These are phyloP conservation scores for Earliella scabrosa DNA, from an alignment of 1,284 basidiomycete genomes.

Conservation along the genomic window DNA sequence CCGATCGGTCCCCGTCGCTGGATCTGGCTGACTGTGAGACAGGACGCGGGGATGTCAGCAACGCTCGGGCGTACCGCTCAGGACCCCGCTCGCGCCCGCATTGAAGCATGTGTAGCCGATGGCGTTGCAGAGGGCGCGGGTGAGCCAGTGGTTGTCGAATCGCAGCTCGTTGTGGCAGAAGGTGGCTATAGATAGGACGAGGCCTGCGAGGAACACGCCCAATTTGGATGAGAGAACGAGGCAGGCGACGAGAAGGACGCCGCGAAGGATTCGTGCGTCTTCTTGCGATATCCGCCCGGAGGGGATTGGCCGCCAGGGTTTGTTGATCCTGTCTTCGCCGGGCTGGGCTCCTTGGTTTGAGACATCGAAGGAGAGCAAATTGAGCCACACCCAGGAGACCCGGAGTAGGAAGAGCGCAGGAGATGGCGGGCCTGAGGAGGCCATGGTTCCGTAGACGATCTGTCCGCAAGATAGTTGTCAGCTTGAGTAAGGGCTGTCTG, in stretches of 20 bases:
- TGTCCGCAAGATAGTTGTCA: too few relatives aligned
- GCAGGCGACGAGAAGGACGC: slow-evolving; percentile 39
- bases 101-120: slow-evolving; percentile 34
- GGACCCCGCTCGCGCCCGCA: slow-evolving; percentile 21
- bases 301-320: slow-evolving; percentile 49
- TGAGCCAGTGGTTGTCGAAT: slow-evolving; percentile 38
- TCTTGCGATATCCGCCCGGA: slow-evolving; percentile 41
- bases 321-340: slow-evolving; percentile 47
- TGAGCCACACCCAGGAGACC: slow-evolving; percentile 46
- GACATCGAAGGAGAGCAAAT: slow-evolving; percentile 46
- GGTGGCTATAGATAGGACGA: slow-evolving; percentile 34
- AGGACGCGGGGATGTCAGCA: too few relatives aligned
- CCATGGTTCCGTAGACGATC: neutral
- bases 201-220: slow-evolving; percentile 22
- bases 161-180: slow-evolving; percentile 41
- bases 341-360: slow-evolving; percentile 46
- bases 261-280: slow-evolving; percentile 39
- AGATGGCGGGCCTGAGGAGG: neutral
- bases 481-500: too few relatives aligned
- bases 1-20: neutral
- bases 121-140: slow-evolving; percentile 41
- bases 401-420: slow-evolving; percentile 2
- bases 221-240: slow-evolving; percentile 29
- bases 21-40: too few relatives aligned
- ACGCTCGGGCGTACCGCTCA: slow-evolving; percentile 18